Evolutionary conservation across 805 yeast species (phyloP).

Genomic region (Metschnikowia drakensbergensis): DNA sequence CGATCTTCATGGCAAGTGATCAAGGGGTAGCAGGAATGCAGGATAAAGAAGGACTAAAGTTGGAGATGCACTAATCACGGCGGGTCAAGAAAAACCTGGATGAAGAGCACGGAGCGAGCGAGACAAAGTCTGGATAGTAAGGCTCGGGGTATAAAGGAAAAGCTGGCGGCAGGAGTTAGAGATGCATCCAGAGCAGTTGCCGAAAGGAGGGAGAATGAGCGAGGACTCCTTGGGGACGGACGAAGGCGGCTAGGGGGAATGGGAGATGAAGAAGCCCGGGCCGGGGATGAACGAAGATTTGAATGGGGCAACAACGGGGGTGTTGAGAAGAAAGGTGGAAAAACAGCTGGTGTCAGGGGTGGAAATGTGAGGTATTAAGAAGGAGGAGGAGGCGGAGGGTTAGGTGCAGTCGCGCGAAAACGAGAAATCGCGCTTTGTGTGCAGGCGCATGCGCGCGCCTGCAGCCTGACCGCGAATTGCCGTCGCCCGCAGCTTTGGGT

Average conservation of each 20-base stretch:
- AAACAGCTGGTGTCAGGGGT: slow-evolving; percentile 1
- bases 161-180: not conserved
- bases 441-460: not conserved
- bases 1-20: slow-evolving; percentile 5
- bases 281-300: not conserved
- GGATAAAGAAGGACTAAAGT: slow-evolving; percentile 25
- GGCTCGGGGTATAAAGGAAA: not conserved
- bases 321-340: not conserved
- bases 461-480: not conserved
- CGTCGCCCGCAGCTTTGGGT: not conserved
- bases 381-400: not conserved
- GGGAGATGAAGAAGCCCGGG: not conserved
- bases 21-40: no score
- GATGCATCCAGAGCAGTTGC: not conserved
- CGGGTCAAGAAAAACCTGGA: not conserved
- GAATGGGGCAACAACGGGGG: not conserved
- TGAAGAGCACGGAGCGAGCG: no score
- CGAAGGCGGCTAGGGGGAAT: not conserved
- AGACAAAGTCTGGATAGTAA: no score
- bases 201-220: not conserved
- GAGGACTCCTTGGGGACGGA: not conserved
- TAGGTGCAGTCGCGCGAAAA: not conserved
- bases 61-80: slow-evolving; percentile 7
- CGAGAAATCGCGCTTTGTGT: not conserved
- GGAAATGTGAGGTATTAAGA: slow-evolving; percentile 2